Base-by-base conservation (phyloP, 768 basidiomycete genomes). In the Termitomyces sp. region DNA sequence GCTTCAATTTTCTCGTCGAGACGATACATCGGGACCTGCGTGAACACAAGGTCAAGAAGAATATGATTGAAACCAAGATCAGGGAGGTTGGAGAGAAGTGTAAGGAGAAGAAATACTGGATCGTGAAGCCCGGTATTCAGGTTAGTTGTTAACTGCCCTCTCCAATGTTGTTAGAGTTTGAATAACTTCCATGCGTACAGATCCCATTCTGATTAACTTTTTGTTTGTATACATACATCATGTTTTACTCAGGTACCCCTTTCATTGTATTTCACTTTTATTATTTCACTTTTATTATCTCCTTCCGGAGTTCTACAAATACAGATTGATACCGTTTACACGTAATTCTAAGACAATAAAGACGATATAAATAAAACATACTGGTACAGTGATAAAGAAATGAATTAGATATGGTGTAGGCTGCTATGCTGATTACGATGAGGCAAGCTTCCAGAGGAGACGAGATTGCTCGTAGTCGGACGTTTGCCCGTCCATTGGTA, bases 31-130 rank as follows among this genome's bases (percentile, higher is more conserved):
- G 85, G 58, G 87, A 87, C 26, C 73, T 93, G 40, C 81, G 81
- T 32, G 68, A 67, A n/a, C 72, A 87, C 60, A 86, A 85, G 54
- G 79, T 92, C 58, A 91, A 87, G 74, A 93, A 93, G 77, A 88
- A 85, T 48, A 83, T 88, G 4, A 84, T 94, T 44, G 89, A 91
- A 68, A 84, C 83, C 2, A 93, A 93, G 67, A 75, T 94, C 37
- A 76, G 80, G 45, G 89, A 92, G 68, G 78, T 92, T 12, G 77
- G 81, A 15, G 87, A 85, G 69, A 92, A 88, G 64, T 84, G 81
- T 62, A 87, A 81, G 66, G 80, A 83, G 55, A 82, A 77, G 71
- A 89, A 82, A 66, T 69, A 84, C 56, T 94, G 92, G 92, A 70
- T 86, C 34, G 75, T 93, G 30, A 87, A 84, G 62, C 69, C 75